These are phyloP conservation scores for Coriaria nepalensis DNA, from an alignment of 306 rosid genomes.

Conservation along the genomic window DNA sequence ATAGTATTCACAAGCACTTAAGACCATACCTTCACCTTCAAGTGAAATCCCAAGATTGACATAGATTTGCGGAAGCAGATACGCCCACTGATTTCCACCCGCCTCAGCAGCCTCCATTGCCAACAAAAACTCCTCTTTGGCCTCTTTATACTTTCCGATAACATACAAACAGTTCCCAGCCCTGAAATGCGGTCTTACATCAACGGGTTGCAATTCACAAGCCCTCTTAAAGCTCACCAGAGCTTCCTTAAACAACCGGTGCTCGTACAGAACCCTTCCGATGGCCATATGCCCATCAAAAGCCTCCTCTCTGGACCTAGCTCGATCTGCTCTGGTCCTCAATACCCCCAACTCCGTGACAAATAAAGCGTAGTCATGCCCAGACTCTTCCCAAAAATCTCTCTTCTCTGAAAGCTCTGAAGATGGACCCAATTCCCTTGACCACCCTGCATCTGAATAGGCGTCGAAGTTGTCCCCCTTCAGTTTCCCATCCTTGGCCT, in stretches of 20 bases:
- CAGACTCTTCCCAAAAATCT: conserved; percentile 78
- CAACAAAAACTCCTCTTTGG: conserved; percentile 81
- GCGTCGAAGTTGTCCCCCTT: conserved; percentile 75
- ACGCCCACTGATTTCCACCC: conserved; percentile 97
- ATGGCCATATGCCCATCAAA: conserved; percentile 99
- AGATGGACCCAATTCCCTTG: conserved; percentile 82
- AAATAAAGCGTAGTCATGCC: conserved; percentile 62
- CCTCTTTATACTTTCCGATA: conserved; percentile 54
- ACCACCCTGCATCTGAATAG: conserved; percentile 93
- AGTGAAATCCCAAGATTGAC: conserved; percentile 89
- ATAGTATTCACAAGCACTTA: conserved; percentile 97
- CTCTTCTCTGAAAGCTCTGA: conserved; percentile 76
- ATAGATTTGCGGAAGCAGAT: conserved; percentile 88
- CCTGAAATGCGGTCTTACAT: conserved; percentile 87
- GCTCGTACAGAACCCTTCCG: conserved; percentile 84
- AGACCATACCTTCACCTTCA: conserved; percentile 99
- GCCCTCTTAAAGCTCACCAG: conserved; percentile 84
- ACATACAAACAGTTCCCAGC: conserved; percentile 89
- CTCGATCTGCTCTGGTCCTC: conserved; percentile 69
- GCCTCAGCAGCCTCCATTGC: conserved; percentile 88
- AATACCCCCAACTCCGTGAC: conserved; percentile 70
- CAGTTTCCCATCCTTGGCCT: conserved; percentile 67
- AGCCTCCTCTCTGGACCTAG: conserved; percentile 89
- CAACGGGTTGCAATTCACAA: conserved; percentile 93
- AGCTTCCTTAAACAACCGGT: conserved; percentile 78